Evolutionary conservation across 305 asterid species (phyloP).

Genomic region (Vinca major): DNA sequence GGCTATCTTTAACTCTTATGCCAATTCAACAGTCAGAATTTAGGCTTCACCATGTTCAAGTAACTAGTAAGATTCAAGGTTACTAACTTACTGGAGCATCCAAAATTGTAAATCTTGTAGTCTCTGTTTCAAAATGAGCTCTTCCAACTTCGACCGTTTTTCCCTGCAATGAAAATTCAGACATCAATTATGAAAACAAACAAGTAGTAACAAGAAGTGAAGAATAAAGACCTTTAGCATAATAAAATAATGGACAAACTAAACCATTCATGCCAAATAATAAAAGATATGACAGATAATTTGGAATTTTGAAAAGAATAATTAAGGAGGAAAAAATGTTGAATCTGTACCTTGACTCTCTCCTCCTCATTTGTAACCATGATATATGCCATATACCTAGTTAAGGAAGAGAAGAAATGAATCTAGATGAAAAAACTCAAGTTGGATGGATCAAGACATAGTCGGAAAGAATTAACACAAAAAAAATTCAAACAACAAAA

Average conservation of each 20-base stretch:
- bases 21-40: neutral
- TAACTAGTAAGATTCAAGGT: neutral
- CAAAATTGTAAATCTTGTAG: conserved; percentile 87
- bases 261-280: too few species aligned
- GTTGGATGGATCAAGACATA: neutral
- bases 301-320: too few species aligned
- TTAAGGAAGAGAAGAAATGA: conserved; percentile 3
- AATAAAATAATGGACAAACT: too few species aligned
- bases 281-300: too few species aligned
- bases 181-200: neutral
- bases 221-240: too few species aligned
- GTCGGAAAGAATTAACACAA: neutral
- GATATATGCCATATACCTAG: conserved; percentile 96
- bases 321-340: neutral
- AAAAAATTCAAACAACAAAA: neutral
- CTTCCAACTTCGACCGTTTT: conserved; percentile 99
- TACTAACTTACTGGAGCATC: conserved; percentile 78
- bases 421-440: neutral
- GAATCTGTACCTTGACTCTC: conserved; percentile 62
- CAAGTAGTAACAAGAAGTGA: too few species aligned
- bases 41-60: neutral
- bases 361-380: conserved; percentile 99
- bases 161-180: conserved; percentile 42
- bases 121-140: conserved; percentile 95
- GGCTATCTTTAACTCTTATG: neutral